Evolutionary conservation across 1,284 basidiomycete genomes (phyloP), one percentile per base, ranked within the genome.

Genomic region (Irpex sp.): DNA sequence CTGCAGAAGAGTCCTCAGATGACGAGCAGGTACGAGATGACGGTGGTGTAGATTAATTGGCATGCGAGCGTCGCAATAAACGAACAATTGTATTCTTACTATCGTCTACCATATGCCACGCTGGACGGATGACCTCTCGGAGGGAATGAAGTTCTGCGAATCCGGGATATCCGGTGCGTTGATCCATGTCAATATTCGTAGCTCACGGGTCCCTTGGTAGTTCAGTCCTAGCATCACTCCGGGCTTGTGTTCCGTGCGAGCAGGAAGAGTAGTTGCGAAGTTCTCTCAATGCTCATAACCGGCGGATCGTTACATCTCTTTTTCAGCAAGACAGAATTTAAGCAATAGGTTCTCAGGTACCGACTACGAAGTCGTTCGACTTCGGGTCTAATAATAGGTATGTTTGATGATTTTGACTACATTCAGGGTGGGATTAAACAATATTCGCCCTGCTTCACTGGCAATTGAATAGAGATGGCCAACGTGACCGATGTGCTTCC

Each of bases 1-100:
- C 71, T 11, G 71, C 68, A 17, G 72, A 75, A 5, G 69, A 68
- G 8, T 76, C 72, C 1, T 76, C 75, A 11, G 74, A 75, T 37
- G 79, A 78, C 33, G 78, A 76, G 21, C 49, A 26, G 19, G 13
- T 55, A 55, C 53, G 53, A 35, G 53, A 55, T 55, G 53, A 35
- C 13, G 53, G 21, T 33, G 53, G 53, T 13, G 53, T 55, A 55
- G 53, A 55, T 35, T 55, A 55, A 35, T 55, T 31, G 4, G 50
- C n/a, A 15, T 21, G 21, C 13, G 53, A 31, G 9, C 53, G 31
- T 19, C 11, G 53, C 53, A 55, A 26, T 15, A 26, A 55, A 9
- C 17, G 13, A 51, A 55, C 13, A 31, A 35, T 55, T 8, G 21
- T 35, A 55, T 55, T 31, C n/a, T 31, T 35, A 19, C 26, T 13